Percentiles rank a stretch among this genome's conserved stretches.
Evolutionary conservation across 768 basidiomycete genomes (phyloP).

Genomic region (Kwoniella sp.): DNA sequence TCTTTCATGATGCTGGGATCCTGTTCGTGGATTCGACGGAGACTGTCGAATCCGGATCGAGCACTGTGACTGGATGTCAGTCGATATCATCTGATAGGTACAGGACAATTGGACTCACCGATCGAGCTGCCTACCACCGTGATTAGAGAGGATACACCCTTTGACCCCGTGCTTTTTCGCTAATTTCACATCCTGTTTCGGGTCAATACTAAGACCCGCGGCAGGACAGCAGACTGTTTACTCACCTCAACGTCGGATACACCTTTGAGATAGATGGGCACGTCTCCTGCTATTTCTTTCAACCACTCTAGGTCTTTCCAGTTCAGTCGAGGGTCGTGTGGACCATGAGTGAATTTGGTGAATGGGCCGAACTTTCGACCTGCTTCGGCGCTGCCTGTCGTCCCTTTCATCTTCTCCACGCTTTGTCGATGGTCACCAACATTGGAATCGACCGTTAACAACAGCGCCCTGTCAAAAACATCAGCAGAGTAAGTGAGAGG

Average conservation of each 20-base stretch:
- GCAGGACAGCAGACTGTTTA: constrained; percentile 9
- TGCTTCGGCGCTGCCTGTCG: constrained; percentile 37
- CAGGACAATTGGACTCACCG: constrained; percentile 15
- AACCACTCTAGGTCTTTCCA: constrained; percentile 54
- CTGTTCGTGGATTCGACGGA: constrained; percentile 45
- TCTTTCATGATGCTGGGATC: constrained; percentile 50
- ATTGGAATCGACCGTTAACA: constrained; percentile 85
- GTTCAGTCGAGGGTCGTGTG: constrained; percentile 45
- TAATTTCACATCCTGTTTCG: constrained; percentile 70
- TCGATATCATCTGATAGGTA: background rate
- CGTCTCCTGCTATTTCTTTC: constrained; percentile 53
- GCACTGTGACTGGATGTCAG: constrained; percentile 25
- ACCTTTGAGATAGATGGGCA: constrained; percentile 61
- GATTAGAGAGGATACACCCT: constrained; percentile 50
- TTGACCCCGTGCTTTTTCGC: constrained; percentile 79
- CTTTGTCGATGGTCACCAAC: constrained; percentile 56
- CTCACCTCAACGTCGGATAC: constrained; percentile 59
- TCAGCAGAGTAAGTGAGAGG: background rate
- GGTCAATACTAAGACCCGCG: background rate
- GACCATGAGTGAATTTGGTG: constrained; percentile 26
- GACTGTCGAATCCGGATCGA: constrained; percentile 60
- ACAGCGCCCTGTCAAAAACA: constrained; percentile 66
- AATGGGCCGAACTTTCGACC: constrained; percentile 49
- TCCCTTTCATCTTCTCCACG: constrained; percentile 49
- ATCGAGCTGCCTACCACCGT: constrained; percentile 25